phyloP scores from a whole-genome alignment of 2,329 filamentous ascomycete species.

The Diaporthe sp. region DNA sequence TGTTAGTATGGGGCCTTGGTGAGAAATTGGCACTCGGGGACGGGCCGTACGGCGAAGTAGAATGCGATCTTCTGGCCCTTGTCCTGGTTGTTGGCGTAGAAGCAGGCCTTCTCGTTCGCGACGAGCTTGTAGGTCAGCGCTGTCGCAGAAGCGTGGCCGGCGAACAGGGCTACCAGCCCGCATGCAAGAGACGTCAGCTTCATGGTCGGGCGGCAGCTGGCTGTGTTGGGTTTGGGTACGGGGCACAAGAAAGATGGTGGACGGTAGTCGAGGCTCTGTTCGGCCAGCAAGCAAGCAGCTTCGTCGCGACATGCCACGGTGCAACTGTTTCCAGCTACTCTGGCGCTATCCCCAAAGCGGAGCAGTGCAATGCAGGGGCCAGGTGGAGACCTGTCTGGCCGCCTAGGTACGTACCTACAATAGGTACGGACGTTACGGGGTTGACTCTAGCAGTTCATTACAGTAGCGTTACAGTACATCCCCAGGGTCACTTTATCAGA shows the following conservation, averaged over 20 bases:
- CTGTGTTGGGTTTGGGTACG: conserved; percentile 49
- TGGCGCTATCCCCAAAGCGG: conserved; percentile 16
- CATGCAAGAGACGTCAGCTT: conserved; percentile 73
- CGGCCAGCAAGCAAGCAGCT: conserved; percentile 34
- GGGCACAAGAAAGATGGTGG: conserved; percentile 47
- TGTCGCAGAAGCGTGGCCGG: conserved; percentile 83
- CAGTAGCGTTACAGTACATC: not conserved
- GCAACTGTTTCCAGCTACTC: conserved; percentile 19
- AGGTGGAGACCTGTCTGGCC: not conserved
- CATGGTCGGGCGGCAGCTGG: conserved; percentile 67
- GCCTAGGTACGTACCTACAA: not conserved
- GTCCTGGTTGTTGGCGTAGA: conserved; percentile 85
- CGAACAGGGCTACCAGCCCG: conserved; percentile 79
- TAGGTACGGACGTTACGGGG: not conserved
- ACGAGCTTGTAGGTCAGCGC: conserved; percentile 93
- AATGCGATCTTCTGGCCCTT: conserved; percentile 93
- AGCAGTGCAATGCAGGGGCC: conserved; percentile 12
- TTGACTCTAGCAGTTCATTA: not conserved
- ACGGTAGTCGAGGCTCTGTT: not conserved
- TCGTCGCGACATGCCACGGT: conserved; percentile 32
- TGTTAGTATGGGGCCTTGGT: not conserved
- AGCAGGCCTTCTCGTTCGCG: conserved; percentile 95
- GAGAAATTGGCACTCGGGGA: not conserved
- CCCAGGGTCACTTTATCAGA: not conserved
- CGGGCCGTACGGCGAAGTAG: conserved; percentile 90